phyloP scores from a whole-genome alignment of 352 stramenopile genomes.

The Phytophthora kernoviae region DNA sequence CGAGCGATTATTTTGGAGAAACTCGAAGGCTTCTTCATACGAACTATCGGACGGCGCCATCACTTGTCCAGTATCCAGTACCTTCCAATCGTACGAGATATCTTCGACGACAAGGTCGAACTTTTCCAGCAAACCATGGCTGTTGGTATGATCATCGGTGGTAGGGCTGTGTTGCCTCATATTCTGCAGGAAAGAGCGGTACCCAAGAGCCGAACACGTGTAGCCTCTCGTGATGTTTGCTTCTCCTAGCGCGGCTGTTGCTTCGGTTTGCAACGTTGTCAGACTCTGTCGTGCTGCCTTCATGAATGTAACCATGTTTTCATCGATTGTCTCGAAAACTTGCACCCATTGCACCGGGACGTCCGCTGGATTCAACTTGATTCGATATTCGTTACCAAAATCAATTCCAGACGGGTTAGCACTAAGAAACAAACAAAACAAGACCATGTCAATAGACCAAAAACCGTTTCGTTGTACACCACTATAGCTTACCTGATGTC shows the following conservation, averaged over 20 bases:
- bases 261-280: slow-evolving; percentile 32
- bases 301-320: slow-evolving; percentile 55
- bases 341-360: slow-evolving; percentile 73
- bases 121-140: slow-evolving; percentile 42
- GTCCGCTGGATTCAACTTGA: slow-evolving; percentile 60
- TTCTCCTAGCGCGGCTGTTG: slow-evolving; percentile 40
- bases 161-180: slow-evolving; percentile 21
- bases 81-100: slow-evolving; percentile 32
- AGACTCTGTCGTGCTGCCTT: slow-evolving; percentile 40
- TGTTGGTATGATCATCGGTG: not conserved
- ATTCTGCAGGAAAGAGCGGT: slow-evolving; percentile 56
- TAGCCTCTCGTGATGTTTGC: slow-evolving; percentile 40
- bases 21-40: slow-evolving; percentile 28
- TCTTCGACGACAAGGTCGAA: slow-evolving; percentile 56
- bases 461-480: not conserved
- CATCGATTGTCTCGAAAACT: slow-evolving; percentile 58
- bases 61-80: slow-evolving; percentile 50
- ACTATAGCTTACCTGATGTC: slow-evolving; percentile 43
- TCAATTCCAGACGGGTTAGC: slow-evolving; percentile 60
- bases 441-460: not conserved
- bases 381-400: slow-evolving; percentile 58
- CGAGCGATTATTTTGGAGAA: slow-evolving; percentile 27
- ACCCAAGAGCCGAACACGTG: slow-evolving; percentile 58
- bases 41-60: slow-evolving; percentile 39
- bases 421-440: slow-evolving; percentile 22